phyloP scores from a whole-genome alignment of 1,284 basidiomycete genomes.

The Cutaneotrichosporon sp. region DNA sequence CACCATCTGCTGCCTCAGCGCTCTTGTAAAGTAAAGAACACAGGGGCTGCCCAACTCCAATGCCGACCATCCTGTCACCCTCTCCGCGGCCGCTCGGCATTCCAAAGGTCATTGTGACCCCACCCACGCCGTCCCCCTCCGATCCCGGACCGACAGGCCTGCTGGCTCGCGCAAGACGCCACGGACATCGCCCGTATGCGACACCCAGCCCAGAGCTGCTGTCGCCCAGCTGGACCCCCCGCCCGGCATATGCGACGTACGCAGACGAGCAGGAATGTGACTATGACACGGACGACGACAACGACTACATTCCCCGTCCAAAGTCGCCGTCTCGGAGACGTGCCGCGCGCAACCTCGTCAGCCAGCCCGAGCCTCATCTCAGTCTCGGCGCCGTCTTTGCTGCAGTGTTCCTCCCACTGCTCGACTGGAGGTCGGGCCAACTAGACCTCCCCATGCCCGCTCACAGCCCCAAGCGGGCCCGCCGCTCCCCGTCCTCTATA shows the following conservation, averaged over 20 bases:
- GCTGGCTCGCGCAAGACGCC: not conserved
- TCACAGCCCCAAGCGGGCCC: not conserved
- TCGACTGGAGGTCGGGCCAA: not conserved
- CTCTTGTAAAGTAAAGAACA: too few relatives aligned
- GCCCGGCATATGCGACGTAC: not conserved
- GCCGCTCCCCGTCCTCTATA: not conserved
- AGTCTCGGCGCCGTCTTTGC: not conserved
- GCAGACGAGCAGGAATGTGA: not conserved
- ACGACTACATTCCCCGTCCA: not conserved
- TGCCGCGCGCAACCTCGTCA: not conserved
- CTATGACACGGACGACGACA: not conserved
- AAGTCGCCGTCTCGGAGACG: too few relatives aligned
- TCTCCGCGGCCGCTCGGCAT: not conserved
- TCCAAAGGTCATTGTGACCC: not conserved
- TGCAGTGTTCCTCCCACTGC: not conserved
- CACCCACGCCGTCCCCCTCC: not conserved
- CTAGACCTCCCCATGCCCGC: not conserved
- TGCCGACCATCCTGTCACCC: too few relatives aligned
- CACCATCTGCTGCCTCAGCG: too few relatives aligned
- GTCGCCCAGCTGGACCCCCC: not conserved
- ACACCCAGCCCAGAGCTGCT: not conserved
- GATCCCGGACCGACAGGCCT: not conserved
- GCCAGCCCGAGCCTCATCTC: not conserved
- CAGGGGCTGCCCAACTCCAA: too few relatives aligned
- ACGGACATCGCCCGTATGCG: not conserved